Evolutionary conservation across 305 asterid species (phyloP).

Genomic region (Solanum hybrid): DNA sequence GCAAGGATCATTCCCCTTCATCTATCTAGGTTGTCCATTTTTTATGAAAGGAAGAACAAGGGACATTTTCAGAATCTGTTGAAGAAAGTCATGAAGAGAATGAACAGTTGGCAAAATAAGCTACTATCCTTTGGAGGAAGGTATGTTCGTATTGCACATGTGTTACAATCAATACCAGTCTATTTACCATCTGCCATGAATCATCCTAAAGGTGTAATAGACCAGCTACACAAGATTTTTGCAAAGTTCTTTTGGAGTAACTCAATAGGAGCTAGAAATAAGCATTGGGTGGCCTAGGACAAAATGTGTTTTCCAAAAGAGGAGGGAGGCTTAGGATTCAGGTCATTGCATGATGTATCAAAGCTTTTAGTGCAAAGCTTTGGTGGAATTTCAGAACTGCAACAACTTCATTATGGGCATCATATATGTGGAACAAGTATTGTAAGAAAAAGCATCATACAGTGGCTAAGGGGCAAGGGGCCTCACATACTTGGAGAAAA

Average conservation of each 20-base stretch:
- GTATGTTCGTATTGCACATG: neutral
- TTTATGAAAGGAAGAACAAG: no score
- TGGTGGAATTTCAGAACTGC: neutral
- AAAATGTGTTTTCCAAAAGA: neutral
- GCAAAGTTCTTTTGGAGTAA: neutral
- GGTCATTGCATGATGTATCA: neutral
- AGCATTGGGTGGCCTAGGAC: neutral
- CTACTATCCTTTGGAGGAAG: neutral
- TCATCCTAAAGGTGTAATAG: neutral
- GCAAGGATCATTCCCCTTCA: neutral
- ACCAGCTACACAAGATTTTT: neutral
- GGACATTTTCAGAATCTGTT: neutral
- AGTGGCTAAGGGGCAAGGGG: neutral
- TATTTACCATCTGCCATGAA: neutral
- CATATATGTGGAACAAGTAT: neutral
- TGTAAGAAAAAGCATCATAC: neutral
- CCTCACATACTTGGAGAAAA: neutral
- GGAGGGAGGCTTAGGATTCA: neutral
- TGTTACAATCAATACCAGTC: no score
- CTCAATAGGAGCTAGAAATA: neutral
- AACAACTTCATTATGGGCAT: neutral
- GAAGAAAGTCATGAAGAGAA: neutral
- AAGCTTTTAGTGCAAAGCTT: neutral
- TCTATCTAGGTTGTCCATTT: neutral
- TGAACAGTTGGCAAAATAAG: neutral